Evolutionary conservation across 1,284 basidiomycete genomes (phyloP), one percentile per base, ranked within the genome.

Genomic region (Tylopilus sp.): DNA sequence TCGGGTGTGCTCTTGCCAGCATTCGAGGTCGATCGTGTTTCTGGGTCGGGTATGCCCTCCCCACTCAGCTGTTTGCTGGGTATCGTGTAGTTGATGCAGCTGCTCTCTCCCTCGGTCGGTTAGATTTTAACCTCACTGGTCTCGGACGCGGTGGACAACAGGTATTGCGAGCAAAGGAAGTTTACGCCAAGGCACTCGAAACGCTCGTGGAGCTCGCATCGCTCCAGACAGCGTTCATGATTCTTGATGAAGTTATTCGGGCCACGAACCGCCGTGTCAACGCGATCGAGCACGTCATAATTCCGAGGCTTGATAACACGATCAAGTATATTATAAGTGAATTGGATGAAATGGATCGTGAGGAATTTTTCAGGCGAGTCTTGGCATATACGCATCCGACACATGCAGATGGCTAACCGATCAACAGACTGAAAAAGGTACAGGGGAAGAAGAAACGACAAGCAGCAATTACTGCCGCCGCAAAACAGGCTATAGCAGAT

Each of bases 201-300:
- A 97, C 95, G 2, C 77, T 99, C 15, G 96, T 99, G 28, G 97
- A 99, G 67, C 81, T 99, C 37, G 97, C 97, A 2, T 97, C 94
- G 35, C 74, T 99, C 29, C 88, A 97, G 75, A 98, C 97, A 0
- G 97, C 97, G 6, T 99, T 99, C 74, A 96, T 91, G 48, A 98
- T 99, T 58, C 81, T 99, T 23, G 97, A 99, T 70, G 97, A 99
- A 72, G 97, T 99, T 53, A 99, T 99, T 66, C 86, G 93, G 46
- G 93, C 96, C 38, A 99, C 97, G 25, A 99, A 98, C 70, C 87
- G 97, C 39, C 85, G 97, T 56, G 97, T 99, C 29, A 99, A 99
- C 63, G 97, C 97, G 4, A 97, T 99, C 61, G 97, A 99, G 66
- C 93, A 99, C 68, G 87, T 99, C 58, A 81, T 99, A 62, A 98